Evolutionary conservation across 768 basidiomycete species (phyloP).

Genomic region (Floccularia luteovirens): DNA sequence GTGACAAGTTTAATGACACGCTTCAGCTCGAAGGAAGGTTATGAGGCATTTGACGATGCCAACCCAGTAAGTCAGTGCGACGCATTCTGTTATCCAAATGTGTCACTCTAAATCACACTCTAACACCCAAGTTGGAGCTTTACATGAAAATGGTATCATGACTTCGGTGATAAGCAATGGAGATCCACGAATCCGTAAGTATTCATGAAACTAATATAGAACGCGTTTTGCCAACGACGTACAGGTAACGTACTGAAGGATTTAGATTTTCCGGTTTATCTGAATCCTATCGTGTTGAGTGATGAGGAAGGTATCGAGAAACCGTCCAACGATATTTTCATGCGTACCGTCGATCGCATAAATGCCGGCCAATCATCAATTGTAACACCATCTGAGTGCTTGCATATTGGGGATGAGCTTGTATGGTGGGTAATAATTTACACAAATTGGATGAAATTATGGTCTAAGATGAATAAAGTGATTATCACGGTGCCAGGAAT

Average conservation of each 20-base stretch:
- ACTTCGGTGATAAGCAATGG: slow-evolving; percentile 68
- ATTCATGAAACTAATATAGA: too few relatives aligned
- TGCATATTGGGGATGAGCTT: slow-evolving; percentile 77
- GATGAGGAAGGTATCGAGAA: slow-evolving; percentile 68
- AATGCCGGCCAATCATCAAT: slow-evolving; percentile 11
- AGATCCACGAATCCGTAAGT: slow-evolving; percentile 64
- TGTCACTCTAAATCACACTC: slow-evolving; percentile 2
- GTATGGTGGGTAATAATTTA: slow-evolving; percentile 34
- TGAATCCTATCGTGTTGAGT: slow-evolving; percentile 58
- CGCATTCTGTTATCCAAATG: neutral
- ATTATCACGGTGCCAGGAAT: slow-evolving; percentile 52
- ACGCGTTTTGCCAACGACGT: neutral
- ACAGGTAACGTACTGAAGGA: slow-evolving; percentile 49
- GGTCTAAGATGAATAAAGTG: slow-evolving; percentile 40
- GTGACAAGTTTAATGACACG: slow-evolving; percentile 52
- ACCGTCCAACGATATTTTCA: slow-evolving; percentile 54
- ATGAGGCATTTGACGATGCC: slow-evolving; percentile 30
- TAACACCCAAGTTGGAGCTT: slow-evolving; percentile 28
- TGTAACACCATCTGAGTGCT: slow-evolving; percentile 31
- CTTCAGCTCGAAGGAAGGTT: slow-evolving; percentile 69
- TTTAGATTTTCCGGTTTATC: slow-evolving; percentile 39
- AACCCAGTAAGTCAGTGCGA: slow-evolving; percentile 20
- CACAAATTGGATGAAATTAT: neutral
- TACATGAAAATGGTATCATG: slow-evolving; percentile 35
- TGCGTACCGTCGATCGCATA: slow-evolving; percentile 29